Base-by-base conservation (phyloP, 352 stramenopile species). In the Phytopythium chamaehyphon region DNA sequence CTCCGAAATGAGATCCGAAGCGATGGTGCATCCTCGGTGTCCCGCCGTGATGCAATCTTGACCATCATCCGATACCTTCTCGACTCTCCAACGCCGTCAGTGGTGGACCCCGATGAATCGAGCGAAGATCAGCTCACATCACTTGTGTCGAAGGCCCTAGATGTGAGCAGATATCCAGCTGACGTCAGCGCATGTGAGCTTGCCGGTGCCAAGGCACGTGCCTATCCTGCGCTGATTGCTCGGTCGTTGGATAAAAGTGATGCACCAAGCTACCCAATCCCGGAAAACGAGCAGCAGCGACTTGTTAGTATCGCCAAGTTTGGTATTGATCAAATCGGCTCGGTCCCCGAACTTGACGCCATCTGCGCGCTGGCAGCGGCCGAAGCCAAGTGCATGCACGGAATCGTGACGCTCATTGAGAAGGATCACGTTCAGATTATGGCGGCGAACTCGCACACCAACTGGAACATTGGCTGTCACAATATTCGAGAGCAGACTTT, bases 401-500 rank as follows among this genome's bases (percentile, higher is more conserved):
- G 64, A 24, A 51, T 73, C 1, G 15, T 76, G 14, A 73, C 65
- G 21, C 49, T 76, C 0, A 62, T 73, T 19, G 61, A 71, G 33
- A 37, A 42, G 2, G 55, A 73, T 7, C 50, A 57, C 11, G 60
- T 71, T 51, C 63, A 55, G 12, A 36, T 74, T 18, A 19, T 75
- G 10, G 58, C 66, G 2, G 64, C 62, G 16, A 75, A 71, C 37
- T 21, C 10, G 36, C 38, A 33, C 22, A 49, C 59, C 7, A 60
- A 62, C 19, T 70, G 62, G 61, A 54, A 69, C 16, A 12, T 73
- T 21, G 64, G 64, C 1, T 66, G 51, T 37, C 50, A 60, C 0
- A 68, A 66, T 14, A 57, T 57, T 5, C 57, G 68, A 0, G 57
- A 70, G n/a, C 57, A 77, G 57, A 70, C 62, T 0, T 73, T 77